Evolutionary conservation across 345 rosid genomes (phyloP), one percentile per base, ranked within the genome.

Genomic region (Conringia planisiliqua): DNA sequence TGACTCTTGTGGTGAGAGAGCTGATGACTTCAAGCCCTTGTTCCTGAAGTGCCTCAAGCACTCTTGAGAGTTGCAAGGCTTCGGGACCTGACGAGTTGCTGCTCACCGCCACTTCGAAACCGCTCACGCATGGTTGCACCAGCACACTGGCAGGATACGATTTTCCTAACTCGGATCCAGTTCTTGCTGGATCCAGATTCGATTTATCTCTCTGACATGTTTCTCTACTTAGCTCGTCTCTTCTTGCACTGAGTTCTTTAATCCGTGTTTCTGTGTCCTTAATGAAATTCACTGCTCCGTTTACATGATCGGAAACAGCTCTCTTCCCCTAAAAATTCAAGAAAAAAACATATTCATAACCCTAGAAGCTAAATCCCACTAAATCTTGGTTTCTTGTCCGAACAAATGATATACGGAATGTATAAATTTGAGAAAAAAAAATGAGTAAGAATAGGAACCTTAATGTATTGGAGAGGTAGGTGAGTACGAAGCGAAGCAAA

Each of bases 221-320:
- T 27, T 40, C 48, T 39, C 66, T 80, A 50, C 61, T 75, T 35
- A 81, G 43, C 56, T 80, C 81, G 13, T 82, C 86, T 67, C 81
- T 77, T 65, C 74, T 71, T 44, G 46, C 61, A 67, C 79, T 71
- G 1, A 81, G 63, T 42, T 73, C 77, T 58, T 66, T 36, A 68
- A 82, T 64, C 54, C 80, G 66, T 62, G 70, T 70, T 50, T 84
- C 74, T n/a, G 78, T 68, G 29, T 84, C 76, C 67, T 75, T 77
- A 3, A 84, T 86, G 47, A 82, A 82, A 51, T 56, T 78, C 59
- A 75, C 82, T 9, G 86, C 85, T 38, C 74, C 87, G 16, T 81
- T 62, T 35, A 86, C 73, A 40, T 84, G 87, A 77, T 86, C 87
- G 18, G 90, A 84, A 48, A 56, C 69, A 44, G 86, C 77, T 32